phyloP scores from a whole-genome alignment of 345 rosid species.

The Melaleuca alternifolia region DNA sequence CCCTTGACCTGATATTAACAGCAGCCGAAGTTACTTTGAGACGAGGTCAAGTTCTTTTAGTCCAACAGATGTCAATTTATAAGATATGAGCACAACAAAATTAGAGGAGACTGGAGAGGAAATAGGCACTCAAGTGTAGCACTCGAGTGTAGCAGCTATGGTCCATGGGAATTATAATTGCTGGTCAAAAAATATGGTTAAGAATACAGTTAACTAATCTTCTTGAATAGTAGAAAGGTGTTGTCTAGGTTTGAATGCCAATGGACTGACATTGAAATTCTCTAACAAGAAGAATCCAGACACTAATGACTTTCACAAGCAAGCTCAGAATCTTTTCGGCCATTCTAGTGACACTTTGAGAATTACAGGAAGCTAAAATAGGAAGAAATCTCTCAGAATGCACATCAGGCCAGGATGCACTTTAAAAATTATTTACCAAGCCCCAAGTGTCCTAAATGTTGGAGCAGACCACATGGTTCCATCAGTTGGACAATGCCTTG shows the following conservation, averaged over 20 bases:
- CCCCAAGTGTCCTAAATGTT: not conserved
- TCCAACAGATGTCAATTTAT: not conserved
- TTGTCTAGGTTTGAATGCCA: not conserved
- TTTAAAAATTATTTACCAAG: not conserved
- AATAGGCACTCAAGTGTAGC: not conserved
- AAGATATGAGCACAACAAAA: not conserved
- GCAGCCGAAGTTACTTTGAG: not conserved
- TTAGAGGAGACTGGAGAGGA: not conserved
- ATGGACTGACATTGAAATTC: not conserved
- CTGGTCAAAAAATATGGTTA: not conserved
- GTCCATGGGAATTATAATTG: not conserved
- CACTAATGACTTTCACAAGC: not conserved
- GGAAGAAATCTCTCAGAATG: not conserved
- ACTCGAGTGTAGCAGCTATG: not conserved
- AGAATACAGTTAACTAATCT: not conserved
- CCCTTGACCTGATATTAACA: conserved; percentile 67
- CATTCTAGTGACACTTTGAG: not conserved
- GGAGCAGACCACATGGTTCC: not conserved
- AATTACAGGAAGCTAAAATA: not conserved
- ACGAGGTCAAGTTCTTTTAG: not conserved
- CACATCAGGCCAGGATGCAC: not conserved
- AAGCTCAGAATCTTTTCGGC: not conserved
- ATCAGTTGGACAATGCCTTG: not conserved
- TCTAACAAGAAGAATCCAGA: not conserved
- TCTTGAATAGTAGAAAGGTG: not conserved